Base-by-base conservation (phyloP, 257 asterid species). In the Fraxinus quadrangulata region DNA sequence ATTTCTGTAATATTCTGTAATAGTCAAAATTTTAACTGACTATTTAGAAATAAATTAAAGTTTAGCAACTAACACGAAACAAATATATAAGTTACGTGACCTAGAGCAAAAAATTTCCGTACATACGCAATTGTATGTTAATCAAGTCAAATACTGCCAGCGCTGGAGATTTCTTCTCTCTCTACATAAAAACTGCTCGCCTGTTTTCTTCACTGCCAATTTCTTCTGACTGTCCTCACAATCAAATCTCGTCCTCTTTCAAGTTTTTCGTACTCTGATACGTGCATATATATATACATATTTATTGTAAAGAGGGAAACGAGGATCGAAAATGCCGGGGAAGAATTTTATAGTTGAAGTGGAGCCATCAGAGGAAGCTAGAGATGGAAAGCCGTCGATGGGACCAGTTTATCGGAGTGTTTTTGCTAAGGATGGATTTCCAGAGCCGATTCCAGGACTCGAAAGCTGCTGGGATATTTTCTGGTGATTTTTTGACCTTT, bases 401-500 rank as follows among this genome's bases (percentile, higher is more conserved):
- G 99, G 99, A 72, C 96, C 98, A 28, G 98, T 88, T 71, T 95
- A 95, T 79, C 88, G 98, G 36, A 90, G 95, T 72, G 34, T 56
- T 63, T 90, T 83, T 45, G 98, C 98, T 5, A 91, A 91, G 85
- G 96, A 90, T 34, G 96, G 97, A 5, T 91, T 91, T 87, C 97
- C 98, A 66, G 76, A 80, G 66, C 90, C 96, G 76, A 79, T 86
- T 79, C 85, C 84, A 19, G 99, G 98, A 5, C 83, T 95, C 13
- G 92, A 91, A 69, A 70, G 94, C 82, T 93, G 98, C 49, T 95
- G 99, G 99, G 99, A 95, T 67, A 89, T 95, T 85, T 95, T 95
- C 89, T 94, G 99, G 99, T 94, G 65, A 70, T 73, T 85, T 45
- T 63, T 3, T 19, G 17, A n/a, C 12, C 4, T 63, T 28, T 6